These are phyloP conservation scores for Lagerstroemia speciosa DNA, from an alignment of 345 rosid genomes.

Conservation along the genomic window DNA sequence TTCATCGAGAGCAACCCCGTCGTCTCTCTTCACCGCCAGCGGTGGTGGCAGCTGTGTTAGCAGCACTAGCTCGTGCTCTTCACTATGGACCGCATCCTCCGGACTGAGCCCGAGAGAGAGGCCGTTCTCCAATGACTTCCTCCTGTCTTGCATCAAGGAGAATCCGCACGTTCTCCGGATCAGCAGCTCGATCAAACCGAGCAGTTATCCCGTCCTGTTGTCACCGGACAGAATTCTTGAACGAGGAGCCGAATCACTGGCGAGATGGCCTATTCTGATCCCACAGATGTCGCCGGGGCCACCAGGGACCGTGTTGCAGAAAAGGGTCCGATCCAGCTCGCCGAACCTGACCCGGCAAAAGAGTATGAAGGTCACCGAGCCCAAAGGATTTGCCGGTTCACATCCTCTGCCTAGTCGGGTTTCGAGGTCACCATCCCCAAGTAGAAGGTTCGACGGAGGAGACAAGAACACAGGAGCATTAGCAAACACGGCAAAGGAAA, in stretches of 20 bases:
- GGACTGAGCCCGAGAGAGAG: conserved; percentile 42
- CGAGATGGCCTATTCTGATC: conserved; percentile 5
- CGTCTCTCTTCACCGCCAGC: conserved; percentile 7
- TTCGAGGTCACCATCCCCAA: conserved; percentile 15
- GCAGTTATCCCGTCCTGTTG: conserved; percentile 18
- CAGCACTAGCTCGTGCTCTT: conserved; percentile 32
- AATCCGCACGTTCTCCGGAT: conserved; percentile 58
- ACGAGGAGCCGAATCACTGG: conserved; percentile 11
- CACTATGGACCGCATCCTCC: conserved; percentile 17
- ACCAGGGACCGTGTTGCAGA: conserved; percentile 23
- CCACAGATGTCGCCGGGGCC: conserved; percentile 14
- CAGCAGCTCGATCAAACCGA: conserved; percentile 47
- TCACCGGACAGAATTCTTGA: not conserved
- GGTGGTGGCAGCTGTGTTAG: conserved; percentile 16
- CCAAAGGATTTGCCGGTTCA: conserved; percentile 7
- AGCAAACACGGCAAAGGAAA: conserved; percentile 20
- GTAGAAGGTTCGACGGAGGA: conserved; percentile 33
- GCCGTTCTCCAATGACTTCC: conserved; percentile 76
- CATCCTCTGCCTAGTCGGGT: conserved; percentile 9
- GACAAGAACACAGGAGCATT: too few relatives aligned
- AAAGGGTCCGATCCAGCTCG: conserved; percentile 56
- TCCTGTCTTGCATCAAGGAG: conserved; percentile 66
- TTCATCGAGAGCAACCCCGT: conserved; percentile 25
- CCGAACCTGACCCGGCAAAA: conserved; percentile 55
- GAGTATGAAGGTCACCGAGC: conserved; percentile 50